Conservation (phyloP, 2,329 filamentous ascomycete genomes). For the Triangularia setosa region DNA sequence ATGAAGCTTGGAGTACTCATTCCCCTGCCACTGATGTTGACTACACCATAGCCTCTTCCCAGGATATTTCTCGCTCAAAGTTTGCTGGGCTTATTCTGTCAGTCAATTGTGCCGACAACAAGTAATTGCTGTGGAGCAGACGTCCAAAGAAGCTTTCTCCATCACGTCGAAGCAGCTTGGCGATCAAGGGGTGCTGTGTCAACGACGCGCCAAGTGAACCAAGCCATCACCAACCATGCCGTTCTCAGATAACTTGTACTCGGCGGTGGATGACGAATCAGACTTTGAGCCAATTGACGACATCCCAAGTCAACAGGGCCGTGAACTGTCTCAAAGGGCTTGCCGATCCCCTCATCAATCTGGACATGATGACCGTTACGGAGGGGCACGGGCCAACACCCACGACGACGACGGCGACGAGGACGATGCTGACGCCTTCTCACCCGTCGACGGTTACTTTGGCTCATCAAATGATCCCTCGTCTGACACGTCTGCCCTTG, state of each 20-base stretch:
- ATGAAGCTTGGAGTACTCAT: background rate
- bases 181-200: background rate
- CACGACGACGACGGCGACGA: conserved; percentile 2
- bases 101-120: background rate
- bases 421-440: conserved; percentile 35
- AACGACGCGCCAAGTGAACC: conserved; percentile 11
- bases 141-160: conserved; percentile 19
- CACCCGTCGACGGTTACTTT: conserved; percentile 53
- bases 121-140: background rate
- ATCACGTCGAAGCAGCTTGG: conserved; percentile 6
- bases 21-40: background rate
- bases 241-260: conserved; percentile 48
- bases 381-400: background rate
- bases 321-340: background rate
- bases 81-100: background rate
- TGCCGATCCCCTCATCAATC: background rate
- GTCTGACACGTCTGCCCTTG: conserved; percentile 6
- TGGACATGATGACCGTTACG: background rate
- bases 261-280: conserved; percentile 31
- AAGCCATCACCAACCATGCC: conserved; percentile 37
- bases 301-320: conserved; percentile 13
- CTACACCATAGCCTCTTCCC: background rate
- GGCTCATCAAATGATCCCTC: conserved; percentile 27
- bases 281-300: conserved; percentile 25
- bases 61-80: background rate